These are phyloP conservation scores for Mycena floridula DNA, from an alignment of 768 basidiomycete species.

Conservation along the genomic window DNA sequence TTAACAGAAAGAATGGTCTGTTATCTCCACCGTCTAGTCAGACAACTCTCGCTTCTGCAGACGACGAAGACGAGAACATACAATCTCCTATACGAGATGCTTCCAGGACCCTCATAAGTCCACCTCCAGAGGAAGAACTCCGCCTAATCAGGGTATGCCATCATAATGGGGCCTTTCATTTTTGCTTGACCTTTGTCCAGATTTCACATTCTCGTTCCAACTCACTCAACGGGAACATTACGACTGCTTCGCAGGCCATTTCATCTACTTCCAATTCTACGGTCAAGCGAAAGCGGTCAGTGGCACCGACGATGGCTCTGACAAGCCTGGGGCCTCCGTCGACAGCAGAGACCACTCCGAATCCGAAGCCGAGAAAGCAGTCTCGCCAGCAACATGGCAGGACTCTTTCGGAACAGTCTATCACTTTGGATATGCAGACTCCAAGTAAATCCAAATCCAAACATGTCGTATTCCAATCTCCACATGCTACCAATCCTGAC, in stretches of 20 bases:
- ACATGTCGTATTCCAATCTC: conserved; percentile 26
- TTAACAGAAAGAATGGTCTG: conserved; percentile 3
- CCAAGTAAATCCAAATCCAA: conserved; percentile 14
- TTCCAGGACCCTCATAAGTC: conserved; percentile 41
- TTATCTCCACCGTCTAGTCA: conserved; percentile 7
- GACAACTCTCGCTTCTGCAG: neutral
- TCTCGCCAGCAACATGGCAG: neutral
- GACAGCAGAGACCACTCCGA: conserved; percentile 42
- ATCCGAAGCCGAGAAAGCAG: conserved; percentile 57
- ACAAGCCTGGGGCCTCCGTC: conserved; percentile 11
- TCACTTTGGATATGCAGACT: conserved; percentile 8
- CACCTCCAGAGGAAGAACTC: conserved; percentile 56
- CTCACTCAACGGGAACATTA: conserved; percentile 1
- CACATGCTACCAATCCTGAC: conserved; percentile 41
- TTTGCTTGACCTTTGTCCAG: conserved; percentile 1
- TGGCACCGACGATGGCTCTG: conserved; percentile 5
- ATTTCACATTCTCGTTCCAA: neutral
- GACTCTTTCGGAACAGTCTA: conserved; percentile 23
- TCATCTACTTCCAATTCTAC: neutral
- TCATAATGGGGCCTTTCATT: conserved; percentile 16
- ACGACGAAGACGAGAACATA: conserved; percentile 3
- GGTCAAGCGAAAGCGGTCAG: conserved; percentile 11
- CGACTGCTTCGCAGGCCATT: too few relatives aligned
- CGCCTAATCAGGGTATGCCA: conserved; percentile 9
- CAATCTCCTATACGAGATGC: conserved; percentile 7